Conservation (phyloP, 2,329 filamentous ascomycete species). For the Fusarium caatingaense region DNA sequence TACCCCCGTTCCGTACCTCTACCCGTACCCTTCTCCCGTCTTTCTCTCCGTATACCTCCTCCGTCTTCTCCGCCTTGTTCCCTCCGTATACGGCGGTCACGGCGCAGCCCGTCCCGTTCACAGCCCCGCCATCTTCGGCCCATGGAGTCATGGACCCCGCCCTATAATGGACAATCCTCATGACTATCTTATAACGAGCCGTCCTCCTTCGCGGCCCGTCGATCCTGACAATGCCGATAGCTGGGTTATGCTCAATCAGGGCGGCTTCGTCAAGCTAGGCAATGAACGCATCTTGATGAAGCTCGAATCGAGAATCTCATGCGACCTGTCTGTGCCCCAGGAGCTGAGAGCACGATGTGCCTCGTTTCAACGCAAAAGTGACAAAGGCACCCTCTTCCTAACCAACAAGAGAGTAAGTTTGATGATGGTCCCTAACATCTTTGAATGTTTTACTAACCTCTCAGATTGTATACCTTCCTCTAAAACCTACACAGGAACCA, state of each 20-base stretch:
- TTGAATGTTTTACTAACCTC: conserved; percentile 12
- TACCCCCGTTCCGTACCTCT: conserved; percentile 11
- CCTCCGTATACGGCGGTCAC: conserved; percentile 39
- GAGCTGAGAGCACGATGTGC: conserved; percentile 69
- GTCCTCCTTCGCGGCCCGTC: conserved; percentile 49
- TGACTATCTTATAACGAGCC: conserved; percentile 55
- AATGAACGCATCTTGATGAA: conserved; percentile 85
- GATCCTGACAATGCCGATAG: conserved; percentile 68
- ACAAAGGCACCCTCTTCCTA: conserved; percentile 80
- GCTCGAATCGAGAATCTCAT: conserved; percentile 80
- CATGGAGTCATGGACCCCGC: conserved; percentile 51
- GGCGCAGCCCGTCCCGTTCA: conserved; percentile 42
- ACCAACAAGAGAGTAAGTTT: conserved; percentile 83
- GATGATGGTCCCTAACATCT: not conserved
- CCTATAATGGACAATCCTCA: conserved; percentile 56
- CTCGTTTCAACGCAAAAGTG: conserved; percentile 76
- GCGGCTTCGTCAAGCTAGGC: conserved; percentile 84
- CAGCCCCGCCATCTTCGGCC: conserved; percentile 46
- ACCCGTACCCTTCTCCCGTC: conserved; percentile 36
- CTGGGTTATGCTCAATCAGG: conserved; percentile 92
- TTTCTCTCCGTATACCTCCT: conserved; percentile 16
- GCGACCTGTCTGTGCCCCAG: conserved; percentile 78
- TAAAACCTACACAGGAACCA: conserved; percentile 69
- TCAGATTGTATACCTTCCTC: conserved; percentile 88
- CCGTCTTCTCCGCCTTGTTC: conserved; percentile 35